Conservation (phyloP, 148 eudicot species). For the Rhododendron kiyosumense region DNA sequence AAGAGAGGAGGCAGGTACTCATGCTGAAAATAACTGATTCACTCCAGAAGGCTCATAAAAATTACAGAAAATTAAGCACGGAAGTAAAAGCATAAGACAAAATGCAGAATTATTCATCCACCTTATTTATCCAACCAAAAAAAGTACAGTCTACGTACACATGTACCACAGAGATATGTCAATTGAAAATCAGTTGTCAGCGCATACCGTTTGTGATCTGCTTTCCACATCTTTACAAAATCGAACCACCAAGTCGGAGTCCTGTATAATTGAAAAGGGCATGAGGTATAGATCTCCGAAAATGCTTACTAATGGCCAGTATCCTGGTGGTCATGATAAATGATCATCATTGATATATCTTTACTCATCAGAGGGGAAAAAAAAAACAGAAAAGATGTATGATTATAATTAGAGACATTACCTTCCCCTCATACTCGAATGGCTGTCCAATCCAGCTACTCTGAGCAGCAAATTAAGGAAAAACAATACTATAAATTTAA, state of each 20-base stretch:
- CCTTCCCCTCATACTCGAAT: conserved; percentile 78
- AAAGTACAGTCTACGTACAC: neutral
- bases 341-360: neutral
- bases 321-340: neutral
- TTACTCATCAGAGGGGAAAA: neutral
- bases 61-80: neutral
- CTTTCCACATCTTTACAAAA: conserved; percentile 93
- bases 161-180: neutral
- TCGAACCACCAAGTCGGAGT: conserved; percentile 64
- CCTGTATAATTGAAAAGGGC: conserved; percentile 38
- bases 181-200: neutral
- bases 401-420: conserved; percentile 17
- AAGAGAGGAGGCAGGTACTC: neutral
- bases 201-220: conserved; percentile 65
- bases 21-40: neutral
- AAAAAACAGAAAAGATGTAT: neutral
- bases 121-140: neutral
- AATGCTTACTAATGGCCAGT: neutral
- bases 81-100: neutral
- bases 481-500: conserved; percentile 10
- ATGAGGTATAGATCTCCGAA: neutral
- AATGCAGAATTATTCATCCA: neutral
- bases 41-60: neutral
- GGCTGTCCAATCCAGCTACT: conserved; percentile 63
- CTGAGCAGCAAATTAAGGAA: conserved; percentile 44